These are phyloP conservation scores for Lecanicillium sp. DNA, from an alignment of 2,329 filamentous ascomycete species.

Conservation along the genomic window DNA sequence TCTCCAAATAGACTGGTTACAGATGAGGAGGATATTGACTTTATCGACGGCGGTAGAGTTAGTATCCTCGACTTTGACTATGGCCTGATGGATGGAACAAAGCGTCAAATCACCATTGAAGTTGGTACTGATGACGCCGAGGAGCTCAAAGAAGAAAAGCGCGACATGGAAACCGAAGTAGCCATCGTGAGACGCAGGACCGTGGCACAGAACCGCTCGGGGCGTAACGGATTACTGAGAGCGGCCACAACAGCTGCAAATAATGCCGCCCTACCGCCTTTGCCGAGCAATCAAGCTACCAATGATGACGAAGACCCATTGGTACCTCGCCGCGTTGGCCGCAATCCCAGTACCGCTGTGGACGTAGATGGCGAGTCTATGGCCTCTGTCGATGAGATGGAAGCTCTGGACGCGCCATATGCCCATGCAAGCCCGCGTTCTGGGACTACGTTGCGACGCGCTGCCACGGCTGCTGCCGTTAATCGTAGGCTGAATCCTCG, in stretches of 20 bases:
- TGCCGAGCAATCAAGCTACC: conserved; percentile 18
- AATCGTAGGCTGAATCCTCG: conserved; percentile 59
- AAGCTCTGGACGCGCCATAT: conserved; percentile 63
- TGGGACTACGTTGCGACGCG: conserved; percentile 59
- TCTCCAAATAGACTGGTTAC: conserved; percentile 46
- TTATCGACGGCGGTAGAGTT: conserved; percentile 70
- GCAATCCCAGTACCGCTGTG: conserved; percentile 14
- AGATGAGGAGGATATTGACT: conserved; percentile 65
- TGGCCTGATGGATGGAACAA: conserved; percentile 43
- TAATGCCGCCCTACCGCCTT: conserved; percentile 17
- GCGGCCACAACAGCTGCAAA: conserved; percentile 34
- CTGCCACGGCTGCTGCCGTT: conserved; percentile 67
- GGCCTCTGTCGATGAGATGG: conserved; percentile 45
- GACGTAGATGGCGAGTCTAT: conserved; percentile 31
- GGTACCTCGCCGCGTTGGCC: conserved; percentile 39
- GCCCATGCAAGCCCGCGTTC: conserved; percentile 66
- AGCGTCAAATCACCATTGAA: conserved; percentile 58
- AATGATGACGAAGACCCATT: conserved; percentile 43
- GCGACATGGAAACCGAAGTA: conserved; percentile 69
- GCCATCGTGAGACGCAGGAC: conserved; percentile 70
- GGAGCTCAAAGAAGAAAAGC: conserved; percentile 61
- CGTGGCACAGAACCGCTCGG: conserved; percentile 52
- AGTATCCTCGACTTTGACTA: conserved; percentile 69
- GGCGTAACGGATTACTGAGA: conserved; percentile 38
- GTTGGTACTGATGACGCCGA: conserved; percentile 64